Conservation (phyloP, 192 early-diverging fungal genomes). For the Coemansia sp. region DNA sequence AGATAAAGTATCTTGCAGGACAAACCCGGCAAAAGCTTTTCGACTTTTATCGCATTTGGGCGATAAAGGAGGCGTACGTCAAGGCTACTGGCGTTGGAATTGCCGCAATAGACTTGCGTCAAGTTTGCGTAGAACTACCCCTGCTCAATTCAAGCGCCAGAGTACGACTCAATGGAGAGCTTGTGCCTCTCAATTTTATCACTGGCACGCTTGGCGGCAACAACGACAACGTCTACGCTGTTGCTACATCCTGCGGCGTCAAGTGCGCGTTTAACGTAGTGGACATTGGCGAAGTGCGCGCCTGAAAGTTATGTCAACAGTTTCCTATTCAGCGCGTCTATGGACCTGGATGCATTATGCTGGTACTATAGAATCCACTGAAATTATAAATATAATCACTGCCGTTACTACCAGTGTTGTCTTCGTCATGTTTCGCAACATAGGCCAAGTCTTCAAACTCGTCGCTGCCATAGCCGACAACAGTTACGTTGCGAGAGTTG, state of each 20-base stretch:
- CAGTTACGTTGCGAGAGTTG: constrained; percentile 15
- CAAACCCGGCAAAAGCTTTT: constrained; percentile 7
- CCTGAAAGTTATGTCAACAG: background rate
- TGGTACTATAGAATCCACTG: background rate
- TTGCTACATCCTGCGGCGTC: constrained; percentile 5
- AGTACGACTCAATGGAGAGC: background rate
- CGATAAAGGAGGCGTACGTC: constrained; percentile 45
- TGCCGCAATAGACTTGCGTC: constrained; percentile 7
- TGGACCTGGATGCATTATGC: background rate
- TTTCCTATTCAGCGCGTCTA: background rate
- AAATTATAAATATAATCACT: background rate
- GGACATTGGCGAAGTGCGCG: background rate
- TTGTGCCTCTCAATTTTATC: background rate
- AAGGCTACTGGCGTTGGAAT: constrained; percentile 42
- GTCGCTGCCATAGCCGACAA: constrained; percentile 13
- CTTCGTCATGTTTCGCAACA: background rate
- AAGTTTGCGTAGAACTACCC: constrained; percentile 15
- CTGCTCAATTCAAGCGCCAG: background rate
- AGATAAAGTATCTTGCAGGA: constrained; percentile 5
- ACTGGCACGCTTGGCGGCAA: constrained; percentile 10
- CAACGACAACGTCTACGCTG: constrained; percentile 11
- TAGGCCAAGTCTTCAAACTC: background rate
- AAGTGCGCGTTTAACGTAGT: background rate
- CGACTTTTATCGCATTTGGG: constrained; percentile 45
- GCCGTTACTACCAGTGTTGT: background rate